Evolutionary conservation across 352 stramenopile genomes (phyloP), one percentile per base, ranked within the genome.

Genomic region (Pythium biforme): DNA sequence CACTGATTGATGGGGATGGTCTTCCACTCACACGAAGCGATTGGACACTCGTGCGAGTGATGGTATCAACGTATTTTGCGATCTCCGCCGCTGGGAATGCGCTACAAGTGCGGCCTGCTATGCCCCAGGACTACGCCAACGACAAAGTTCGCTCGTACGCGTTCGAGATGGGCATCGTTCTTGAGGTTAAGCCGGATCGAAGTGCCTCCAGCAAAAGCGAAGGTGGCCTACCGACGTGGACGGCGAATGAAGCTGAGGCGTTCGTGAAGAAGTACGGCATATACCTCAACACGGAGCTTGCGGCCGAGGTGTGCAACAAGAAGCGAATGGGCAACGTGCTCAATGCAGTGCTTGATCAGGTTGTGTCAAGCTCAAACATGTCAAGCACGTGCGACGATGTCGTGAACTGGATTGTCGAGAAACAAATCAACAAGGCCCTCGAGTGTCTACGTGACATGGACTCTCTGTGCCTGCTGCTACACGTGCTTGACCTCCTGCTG

Each of bases 191-290:
- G 15, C 8, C 49, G 46, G n/a, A 29, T 15, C 31, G 12, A 45
- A 27, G 3, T 39, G 19, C 40, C 23, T 26, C 49, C 39, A 46
- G n/a, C 3, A 22, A 34, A 23, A n/a, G 25, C 27, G 19, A 45
- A 14, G 20, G 17, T 29, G 20, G 41, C 17, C n/a, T 22, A 22
- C 15, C 54, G 22, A 22, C 64, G 12, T 87, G 75, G 74, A 75
- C 71, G 20, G 64, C 64, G 26, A 56, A 59, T n/a, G 82, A 91
- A 63, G 75, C 83, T 5, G 68, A 93, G 62, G 73, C 70, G 0
- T 94, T 94, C 56, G 72, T 94, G 26, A 71, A 64, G 51, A 93
- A 91, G 55, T 95, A 95, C 41, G 85, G 85, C 10, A 85, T 85
- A 27, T 95, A 95, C 59, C 68, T 95, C 48, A 91, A 92, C 53